Evolutionary conservation across 1,284 basidiomycete genomes (phyloP), one percentile per base, ranked within the genome.

Genomic region (Flammula alnicola): DNA sequence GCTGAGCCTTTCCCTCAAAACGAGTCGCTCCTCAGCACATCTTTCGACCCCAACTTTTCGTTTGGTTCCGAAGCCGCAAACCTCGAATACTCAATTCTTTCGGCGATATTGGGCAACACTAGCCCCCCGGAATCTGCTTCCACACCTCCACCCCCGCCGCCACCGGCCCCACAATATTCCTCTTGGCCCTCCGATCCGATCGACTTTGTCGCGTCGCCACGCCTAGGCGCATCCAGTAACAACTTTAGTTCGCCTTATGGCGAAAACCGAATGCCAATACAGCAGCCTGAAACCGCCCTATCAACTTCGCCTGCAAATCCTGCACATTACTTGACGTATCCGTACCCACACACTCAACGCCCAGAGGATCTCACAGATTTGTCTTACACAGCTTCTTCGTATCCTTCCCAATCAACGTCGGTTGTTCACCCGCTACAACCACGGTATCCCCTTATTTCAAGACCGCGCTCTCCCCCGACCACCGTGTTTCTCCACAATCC

Each of bases 31-130:
- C 83, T 85, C 63, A 75, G 79, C 55, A 67, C 83, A 16, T 62
- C 82, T 20, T 80, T 87, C 63, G 81, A 88, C 63, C 78, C 82
- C 45, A 75, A 72, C 61, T 85, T 84, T 64, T 63, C 81, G 31
- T 93, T 93, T 66, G 90, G 86, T 41, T 91, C 91, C 33, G 91
- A 94, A 66, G 89, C 89, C 12, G 91, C 91, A 11, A 94, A 93
- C 66, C 77, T 95, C 52, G 94, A 96, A 65, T 95, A 95, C 69
- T 92, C 91, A 39, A 94, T 95, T 54, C 79, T 96, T 5, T 91
- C 90, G 27, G 87, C 88, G n/a, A 95, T 96, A 68, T 78, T 96
- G 38, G 90, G 89, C 27, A 90, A 87, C 58, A 77, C 83, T 32
- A 86, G 84, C 60, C 83, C 83, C 6, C 77, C 81, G 39, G 84